Evolutionary conservation across 805 yeast genomes (phyloP).

Genomic region (Wickerhamomyces chaumierensis): DNA sequence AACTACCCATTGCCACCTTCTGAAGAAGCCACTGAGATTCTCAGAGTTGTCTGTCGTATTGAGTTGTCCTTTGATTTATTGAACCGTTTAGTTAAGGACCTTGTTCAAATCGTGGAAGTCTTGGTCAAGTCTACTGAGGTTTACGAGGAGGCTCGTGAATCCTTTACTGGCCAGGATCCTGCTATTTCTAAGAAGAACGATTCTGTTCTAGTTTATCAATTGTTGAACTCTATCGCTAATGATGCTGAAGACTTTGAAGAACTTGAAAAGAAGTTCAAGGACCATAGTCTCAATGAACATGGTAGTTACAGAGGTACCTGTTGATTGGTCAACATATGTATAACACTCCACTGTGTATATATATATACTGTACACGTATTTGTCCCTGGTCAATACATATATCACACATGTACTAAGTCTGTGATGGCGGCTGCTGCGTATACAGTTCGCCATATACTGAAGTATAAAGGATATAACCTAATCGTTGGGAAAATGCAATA

Average conservation of each 20-base stretch:
- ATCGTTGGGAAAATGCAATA: too few relatives aligned
- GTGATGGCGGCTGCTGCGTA: too few relatives aligned
- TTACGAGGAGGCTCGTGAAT: conserved; percentile 9
- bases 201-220: conserved; percentile 29
- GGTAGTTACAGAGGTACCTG: conserved; percentile 20
- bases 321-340: too few relatives aligned
- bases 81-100: conserved; percentile 53
- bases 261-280: conserved; percentile 5
- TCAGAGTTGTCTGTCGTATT: conserved; percentile 75
- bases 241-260: conserved; percentile 35
- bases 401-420: too few relatives aligned
- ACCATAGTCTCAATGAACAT: conserved; percentile 16
- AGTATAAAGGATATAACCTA: too few relatives aligned
- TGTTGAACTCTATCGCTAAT: conserved; percentile 43
- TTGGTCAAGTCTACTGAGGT: conserved; percentile 35
- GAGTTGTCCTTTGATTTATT: conserved; percentile 52
- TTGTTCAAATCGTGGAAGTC: conserved; percentile 39
- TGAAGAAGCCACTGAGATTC: conserved; percentile 52
- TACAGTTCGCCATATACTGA: too few relatives aligned
- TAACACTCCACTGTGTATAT: too few relatives aligned
- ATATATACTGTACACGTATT: too few relatives aligned
- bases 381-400: too few relatives aligned
- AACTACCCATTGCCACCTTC: conserved; percentile 70
- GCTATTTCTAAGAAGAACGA: too few relatives aligned
- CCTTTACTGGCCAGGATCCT: conserved; percentile 4